Evolutionary conservation across 306 rosid species (phyloP), one percentile per base, ranked within the genome.

Genomic region (Chamaecrista fasciculata): DNA sequence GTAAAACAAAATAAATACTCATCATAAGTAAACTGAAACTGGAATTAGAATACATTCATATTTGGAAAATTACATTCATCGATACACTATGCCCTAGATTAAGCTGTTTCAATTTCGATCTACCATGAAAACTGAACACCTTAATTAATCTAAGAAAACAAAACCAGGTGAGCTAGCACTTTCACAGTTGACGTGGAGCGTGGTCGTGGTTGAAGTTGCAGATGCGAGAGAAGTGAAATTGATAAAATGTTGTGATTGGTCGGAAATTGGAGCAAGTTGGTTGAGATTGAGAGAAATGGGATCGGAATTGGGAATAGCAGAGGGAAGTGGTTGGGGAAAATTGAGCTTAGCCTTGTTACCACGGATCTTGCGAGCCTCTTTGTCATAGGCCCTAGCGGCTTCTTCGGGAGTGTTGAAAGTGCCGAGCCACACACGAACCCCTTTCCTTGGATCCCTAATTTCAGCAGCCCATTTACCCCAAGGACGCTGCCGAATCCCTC

Each of bases 391-490:
- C 50, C 97, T 79, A 7, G 98, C 98, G 9, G 98, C 98, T 74
- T 90, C 98, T 77, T 85, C 97, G 0, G 97, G 87, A 0, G 98
- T 93, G 85, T 83, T 84, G 83, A 88, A 93, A n/a, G 98, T 90
- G 6, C 98, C 98, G 4, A 93, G 81, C 98, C 97, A 90, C 49
- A 93, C 98, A 1, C 98, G 97, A 60, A 85, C 88, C 4, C 97
- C 98, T 85, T 93, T 93, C 29, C 97, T 76, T 0, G 98, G 98
- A 51, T 93, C 98, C 19, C 96, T 94, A 52, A 93, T 93, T 85
- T 93, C 97, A 2, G 97, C 90, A 0, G 97, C 98, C 97, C 98
- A 93, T 86, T 93, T 93, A 0, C 97, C 97, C 98, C 96, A 90
- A 0, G 96, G 97, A 16, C 98, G 98, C 58, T 82, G 98, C 34